Conservation (phyloP, 768 basidiomycete genomes). For the Lactarius evosmus region DNA sequence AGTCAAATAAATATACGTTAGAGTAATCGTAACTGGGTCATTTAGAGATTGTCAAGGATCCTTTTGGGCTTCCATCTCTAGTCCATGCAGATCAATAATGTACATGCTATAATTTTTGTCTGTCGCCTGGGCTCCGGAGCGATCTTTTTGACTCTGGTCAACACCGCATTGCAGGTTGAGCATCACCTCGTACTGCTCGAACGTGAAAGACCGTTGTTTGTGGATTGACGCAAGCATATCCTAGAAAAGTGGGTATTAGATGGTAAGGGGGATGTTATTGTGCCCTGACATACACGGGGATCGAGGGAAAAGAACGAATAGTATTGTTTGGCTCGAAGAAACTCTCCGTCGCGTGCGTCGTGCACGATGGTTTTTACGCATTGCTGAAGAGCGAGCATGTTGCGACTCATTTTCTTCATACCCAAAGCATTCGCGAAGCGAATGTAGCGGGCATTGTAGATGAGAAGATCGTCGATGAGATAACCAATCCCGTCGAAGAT, state of each 20-base stretch:
- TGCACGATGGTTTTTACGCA: slow-evolving; percentile 74
- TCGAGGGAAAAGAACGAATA: slow-evolving; percentile 73
- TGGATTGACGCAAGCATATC: slow-evolving; percentile 74
- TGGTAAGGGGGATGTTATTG: background rate
- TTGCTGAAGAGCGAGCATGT: slow-evolving; percentile 90
- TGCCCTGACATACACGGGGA: slow-evolving; percentile 57
- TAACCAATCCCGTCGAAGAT: slow-evolving; percentile 81
- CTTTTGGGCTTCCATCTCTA: slow-evolving; percentile 55
- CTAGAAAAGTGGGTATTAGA: slow-evolving; percentile 38
- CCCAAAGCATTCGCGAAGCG: slow-evolving; percentile 69
- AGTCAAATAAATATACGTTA: slow-evolving; percentile 12
- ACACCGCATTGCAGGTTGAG: slow-evolving; percentile 87
- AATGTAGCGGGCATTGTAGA: slow-evolving; percentile 70
- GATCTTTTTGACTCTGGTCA: slow-evolving; percentile 54
- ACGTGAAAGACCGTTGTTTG: slow-evolving; percentile 61
- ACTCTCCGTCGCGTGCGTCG: slow-evolving; percentile 58
- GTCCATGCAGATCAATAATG: slow-evolving; percentile 83
- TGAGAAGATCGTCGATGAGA: slow-evolving; percentile 80
- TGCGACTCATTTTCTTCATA: slow-evolving; percentile 81
- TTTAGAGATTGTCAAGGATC: slow-evolving; percentile 31
- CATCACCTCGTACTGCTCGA: slow-evolving; percentile 93
- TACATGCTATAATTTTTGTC: slow-evolving; percentile 84
- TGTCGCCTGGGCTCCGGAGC: slow-evolving; percentile 47
- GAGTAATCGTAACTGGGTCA: slow-evolving; percentile 1
- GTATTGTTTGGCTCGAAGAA: slow-evolving; percentile 74